phyloP scores from a whole-genome alignment of 495 filamentous ascomycete species.

The Stereocaulon alpinum region DNA sequence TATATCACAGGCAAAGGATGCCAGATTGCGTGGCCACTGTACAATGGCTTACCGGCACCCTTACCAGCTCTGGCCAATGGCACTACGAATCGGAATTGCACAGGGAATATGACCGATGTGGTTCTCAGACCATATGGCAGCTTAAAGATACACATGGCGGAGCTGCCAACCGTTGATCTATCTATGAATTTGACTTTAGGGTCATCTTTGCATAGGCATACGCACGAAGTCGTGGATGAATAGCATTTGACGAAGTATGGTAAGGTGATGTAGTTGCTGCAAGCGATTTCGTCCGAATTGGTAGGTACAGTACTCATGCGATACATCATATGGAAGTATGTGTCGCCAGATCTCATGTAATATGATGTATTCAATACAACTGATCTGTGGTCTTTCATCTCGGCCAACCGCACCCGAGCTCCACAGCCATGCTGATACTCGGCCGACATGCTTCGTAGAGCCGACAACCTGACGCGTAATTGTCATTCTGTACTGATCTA shows the following conservation, averaged over 20 bases:
- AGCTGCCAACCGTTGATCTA: slow-evolving; percentile 35
- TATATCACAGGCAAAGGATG: slow-evolving; percentile 42
- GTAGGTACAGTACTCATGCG: too few species aligned
- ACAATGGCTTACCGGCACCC: slow-evolving; percentile 36
- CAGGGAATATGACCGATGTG: slow-evolving; percentile 32
- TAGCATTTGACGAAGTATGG: too few species aligned
- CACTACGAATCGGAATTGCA: slow-evolving; percentile 28
- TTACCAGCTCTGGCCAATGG: slow-evolving; percentile 30
- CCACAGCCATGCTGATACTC: background rate
- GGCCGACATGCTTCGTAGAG: background rate
- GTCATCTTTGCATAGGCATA: background rate
- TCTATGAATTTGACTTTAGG: background rate
- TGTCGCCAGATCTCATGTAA: too few species aligned
- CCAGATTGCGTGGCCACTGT: slow-evolving; percentile 43
- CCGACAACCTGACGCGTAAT: too few species aligned
- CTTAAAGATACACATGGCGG: slow-evolving; percentile 50
- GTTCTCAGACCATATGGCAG: slow-evolving; percentile 45
- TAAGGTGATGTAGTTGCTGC: too few species aligned
- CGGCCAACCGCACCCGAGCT: background rate
- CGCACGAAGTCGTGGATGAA: background rate
- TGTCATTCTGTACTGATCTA: too few species aligned
- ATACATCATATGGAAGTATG: too few species aligned
- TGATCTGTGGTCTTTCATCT: too few species aligned
- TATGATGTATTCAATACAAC: too few species aligned
- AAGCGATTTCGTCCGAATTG: too few species aligned